Evolutionary conservation across 2,329 filamentous ascomycete genomes (phyloP).

Genomic region (Xylaria sp.): DNA sequence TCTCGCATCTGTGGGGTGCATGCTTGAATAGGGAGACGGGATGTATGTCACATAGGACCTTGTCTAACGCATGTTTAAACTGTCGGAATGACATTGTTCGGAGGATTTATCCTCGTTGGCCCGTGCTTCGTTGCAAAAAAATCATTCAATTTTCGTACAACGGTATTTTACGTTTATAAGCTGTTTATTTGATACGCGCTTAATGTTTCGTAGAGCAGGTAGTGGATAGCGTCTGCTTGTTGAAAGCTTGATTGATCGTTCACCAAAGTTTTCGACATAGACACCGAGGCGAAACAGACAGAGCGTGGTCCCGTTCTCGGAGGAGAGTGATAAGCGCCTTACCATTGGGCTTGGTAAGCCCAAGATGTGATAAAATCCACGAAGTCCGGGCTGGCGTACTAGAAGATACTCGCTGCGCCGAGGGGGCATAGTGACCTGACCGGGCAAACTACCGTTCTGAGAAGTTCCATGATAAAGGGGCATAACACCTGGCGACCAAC

Average conservation of each 20-base stretch:
- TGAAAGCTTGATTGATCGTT: slow-evolving; percentile 7
- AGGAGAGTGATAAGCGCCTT: slow-evolving; percentile 25
- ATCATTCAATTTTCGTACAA: background rate
- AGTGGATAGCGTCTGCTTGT: background rate
- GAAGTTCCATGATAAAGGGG: slow-evolving; percentile 26
- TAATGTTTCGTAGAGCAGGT: background rate
- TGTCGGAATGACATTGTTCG: slow-evolving; percentile 28
- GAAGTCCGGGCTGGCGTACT: slow-evolving; percentile 18
- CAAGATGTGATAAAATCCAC: slow-evolving; percentile 15
- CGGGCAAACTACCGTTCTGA: slow-evolving; percentile 38
- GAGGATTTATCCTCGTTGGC: slow-evolving; percentile 5
- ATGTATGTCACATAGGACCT: slow-evolving; percentile 22
- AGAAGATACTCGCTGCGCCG: slow-evolving; percentile 25
- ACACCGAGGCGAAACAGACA: slow-evolving; percentile 9
- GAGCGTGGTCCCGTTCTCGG: slow-evolving; percentile 27
- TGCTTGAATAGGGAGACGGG: slow-evolving; percentile 20
- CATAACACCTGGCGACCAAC: slow-evolving; percentile 40
- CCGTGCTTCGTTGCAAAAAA: background rate
- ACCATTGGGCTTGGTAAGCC: slow-evolving; percentile 31
- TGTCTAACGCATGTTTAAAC: slow-evolving; percentile 25
- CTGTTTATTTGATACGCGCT: slow-evolving; percentile 7
- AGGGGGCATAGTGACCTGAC: slow-evolving; percentile 43
- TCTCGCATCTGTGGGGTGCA: slow-evolving; percentile 38
- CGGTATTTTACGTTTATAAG: background rate
- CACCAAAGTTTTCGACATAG: background rate